Evolutionary conservation across 2,329 filamentous ascomycete species (phyloP), one percentile per base, ranked within the genome.

Genomic region (Xylariaceae sp.): DNA sequence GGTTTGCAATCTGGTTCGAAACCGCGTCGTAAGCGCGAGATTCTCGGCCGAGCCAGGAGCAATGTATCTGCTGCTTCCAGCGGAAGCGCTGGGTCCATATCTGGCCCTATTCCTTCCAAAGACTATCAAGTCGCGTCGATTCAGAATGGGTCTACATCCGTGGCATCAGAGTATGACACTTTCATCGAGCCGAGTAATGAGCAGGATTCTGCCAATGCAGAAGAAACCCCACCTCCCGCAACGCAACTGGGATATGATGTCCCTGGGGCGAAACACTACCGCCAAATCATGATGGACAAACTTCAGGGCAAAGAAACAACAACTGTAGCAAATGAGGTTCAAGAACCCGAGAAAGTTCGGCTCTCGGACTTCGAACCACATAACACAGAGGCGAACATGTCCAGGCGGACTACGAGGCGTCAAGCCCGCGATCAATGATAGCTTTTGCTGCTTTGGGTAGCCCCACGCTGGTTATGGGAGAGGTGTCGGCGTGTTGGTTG

Each of bases 31-130:
- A 68, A 73, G 45, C 75, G 78, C 11, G 71, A 75, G 47, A 76
- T 84, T 48, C 68, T 84, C 3, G 81, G 81, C 5, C 76, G 81
- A 11, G 81, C 78, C 3, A 66, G 78, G 27, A 82, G 79, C 66
- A 83, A 82, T 58, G 73, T 72, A 2, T 83, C 80, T 2, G 74
- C 74, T 1, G 69, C 70, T 5, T 80, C 77, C 46, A 75, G 68
- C 45, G 70, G 65, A 40, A 75, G 76, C 47, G 68, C 67, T 14
- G 74, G 75, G 18, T 69, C 70, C 0, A 65, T 63, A 14, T 57
- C 67, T 19, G 44, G n/a, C 11, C 33, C 10, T 5, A 40, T 46
- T 17, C 41, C 41, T 27, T 44, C 43, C 36, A 46, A 33, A 33
- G 39, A 18, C 17, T 44, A 39, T 36, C 59, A 55, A 15, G 36